Conservation (phyloP, 2,329 filamentous ascomycete species). For the Myriosclerotinia curreyana region DNA sequence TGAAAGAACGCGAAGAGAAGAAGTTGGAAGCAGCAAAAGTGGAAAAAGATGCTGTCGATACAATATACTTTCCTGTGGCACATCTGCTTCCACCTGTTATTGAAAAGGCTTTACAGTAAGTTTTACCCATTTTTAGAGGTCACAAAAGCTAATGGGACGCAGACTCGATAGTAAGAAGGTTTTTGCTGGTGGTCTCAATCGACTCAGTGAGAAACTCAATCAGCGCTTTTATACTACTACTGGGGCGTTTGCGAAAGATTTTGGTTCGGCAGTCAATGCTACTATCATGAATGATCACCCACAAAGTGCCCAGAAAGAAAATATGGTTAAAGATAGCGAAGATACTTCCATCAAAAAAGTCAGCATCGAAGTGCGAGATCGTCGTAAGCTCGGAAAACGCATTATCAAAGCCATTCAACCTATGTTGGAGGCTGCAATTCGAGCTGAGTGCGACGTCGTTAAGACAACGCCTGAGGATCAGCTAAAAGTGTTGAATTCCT, state of each 20-base stretch:
- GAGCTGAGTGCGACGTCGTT: constrained; percentile 77
- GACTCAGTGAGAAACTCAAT: constrained; percentile 53
- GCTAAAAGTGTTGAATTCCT: constrained; percentile 68
- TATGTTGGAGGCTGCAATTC: constrained; percentile 69
- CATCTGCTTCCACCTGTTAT: constrained; percentile 74
- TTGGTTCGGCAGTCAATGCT: constrained; percentile 52
- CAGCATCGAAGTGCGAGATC: constrained; percentile 68
- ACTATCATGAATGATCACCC: constrained; percentile 44
- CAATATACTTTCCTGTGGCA: constrained; percentile 85
- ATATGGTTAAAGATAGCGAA: constrained; percentile 37
- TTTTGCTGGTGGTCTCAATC: constrained; percentile 52
- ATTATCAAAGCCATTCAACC: constrained; percentile 83
- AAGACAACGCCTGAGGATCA: constrained; percentile 67
- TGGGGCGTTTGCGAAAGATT: constrained; percentile 54
- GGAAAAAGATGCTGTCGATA: constrained; percentile 77
- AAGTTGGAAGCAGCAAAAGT: constrained; percentile 76
- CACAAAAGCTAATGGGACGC: constrained; percentile 42
- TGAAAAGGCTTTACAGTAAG: constrained; percentile 78
- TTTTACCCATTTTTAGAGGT: constrained; percentile 32
- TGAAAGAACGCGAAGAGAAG: constrained; percentile 71
- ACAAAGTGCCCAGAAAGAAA: not conserved
- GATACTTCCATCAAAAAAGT: constrained; percentile 40
- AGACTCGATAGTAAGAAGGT: constrained; percentile 63
- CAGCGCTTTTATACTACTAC: constrained; percentile 55
- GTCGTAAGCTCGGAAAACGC: constrained; percentile 80